phyloP scores from a whole-genome alignment of 2,329 filamentous ascomycete species.

The Penicillium freii region DNA sequence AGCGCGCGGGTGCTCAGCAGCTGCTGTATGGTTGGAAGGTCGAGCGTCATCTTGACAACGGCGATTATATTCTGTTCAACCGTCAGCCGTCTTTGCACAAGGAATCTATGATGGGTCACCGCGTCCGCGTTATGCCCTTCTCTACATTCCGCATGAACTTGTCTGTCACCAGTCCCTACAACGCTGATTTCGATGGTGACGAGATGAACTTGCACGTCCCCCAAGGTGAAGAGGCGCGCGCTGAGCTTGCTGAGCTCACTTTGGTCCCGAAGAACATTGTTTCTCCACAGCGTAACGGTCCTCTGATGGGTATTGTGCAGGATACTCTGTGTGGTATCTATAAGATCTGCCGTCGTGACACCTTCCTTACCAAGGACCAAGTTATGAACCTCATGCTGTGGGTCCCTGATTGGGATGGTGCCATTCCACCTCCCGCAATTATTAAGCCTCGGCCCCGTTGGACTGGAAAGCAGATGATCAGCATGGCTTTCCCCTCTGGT shows the following conservation, averaged over 20 bases:
- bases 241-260: conserved; percentile 90
- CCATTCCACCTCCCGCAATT: conserved; percentile 91
- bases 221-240: conserved; percentile 92
- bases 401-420: conserved; percentile 96
- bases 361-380: conserved; percentile 83
- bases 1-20: conserved; percentile 74
- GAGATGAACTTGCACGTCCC: conserved; percentile 99
- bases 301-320: conserved; percentile 99
- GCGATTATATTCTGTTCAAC: conserved; percentile 99
- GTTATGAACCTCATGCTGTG: conserved; percentile 97
- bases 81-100: conserved; percentile 99
- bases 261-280: conserved; percentile 99
- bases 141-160: conserved; percentile 97
- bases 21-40: conserved; percentile 98
- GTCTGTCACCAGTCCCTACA: conserved; percentile 97
- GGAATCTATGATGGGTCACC: conserved; percentile 99
- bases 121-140: conserved; percentile 96
- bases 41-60: conserved; percentile 91
- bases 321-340: conserved; percentile 95
- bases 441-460: conserved; percentile 87
- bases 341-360: conserved; percentile 91
- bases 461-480: conserved; percentile 98
- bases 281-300: conserved; percentile 92
- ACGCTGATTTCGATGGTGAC: conserved; percentile 99
- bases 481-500: conserved; percentile 82